Percentiles rank a stretch among this genome's conserved stretches.
Conservation (phyloP, 306 rosid genomes). For the Quercus alba region DNA sequence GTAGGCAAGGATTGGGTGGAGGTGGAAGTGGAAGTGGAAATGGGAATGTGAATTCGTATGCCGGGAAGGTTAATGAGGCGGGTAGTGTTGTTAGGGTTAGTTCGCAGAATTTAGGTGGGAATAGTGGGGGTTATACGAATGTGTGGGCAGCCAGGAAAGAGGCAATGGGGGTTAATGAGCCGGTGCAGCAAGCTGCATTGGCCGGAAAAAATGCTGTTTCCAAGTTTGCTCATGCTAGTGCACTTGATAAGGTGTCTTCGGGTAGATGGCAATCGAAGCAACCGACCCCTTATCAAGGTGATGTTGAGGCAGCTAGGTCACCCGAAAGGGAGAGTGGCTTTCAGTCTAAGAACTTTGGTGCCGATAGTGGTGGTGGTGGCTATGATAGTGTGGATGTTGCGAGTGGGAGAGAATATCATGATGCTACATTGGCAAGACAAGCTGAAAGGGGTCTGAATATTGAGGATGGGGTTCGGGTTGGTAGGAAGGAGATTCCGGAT, state of each 20-base stretch:
- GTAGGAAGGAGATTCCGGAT: slow-evolving; percentile 53
- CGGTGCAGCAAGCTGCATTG: slow-evolving; percentile 55
- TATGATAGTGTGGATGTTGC: slow-evolving; percentile 36
- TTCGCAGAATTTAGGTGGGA: slow-evolving; percentile 48
- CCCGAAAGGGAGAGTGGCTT: slow-evolving; percentile 42
- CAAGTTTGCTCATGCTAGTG: slow-evolving; percentile 87
- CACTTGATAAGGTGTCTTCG: slow-evolving; percentile 89
- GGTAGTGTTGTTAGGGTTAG: slow-evolving; percentile 23
- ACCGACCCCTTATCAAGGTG: slow-evolving; percentile 49
- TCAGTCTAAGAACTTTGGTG: slow-evolving; percentile 33
- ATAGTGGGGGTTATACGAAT: slow-evolving; percentile 52
- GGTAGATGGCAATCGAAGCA: slow-evolving; percentile 91
- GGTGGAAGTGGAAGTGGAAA: slow-evolving; percentile 21
- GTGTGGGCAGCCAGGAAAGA: slow-evolving; percentile 87
- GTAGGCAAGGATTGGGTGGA: slow-evolving; percentile 48
- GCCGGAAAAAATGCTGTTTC: slow-evolving; percentile 66
- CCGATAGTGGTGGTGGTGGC: slow-evolving; percentile 13
- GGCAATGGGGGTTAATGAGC: slow-evolving; percentile 50
- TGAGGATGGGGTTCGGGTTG: slow-evolving; percentile 44
- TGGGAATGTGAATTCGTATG: slow-evolving; percentile 42
- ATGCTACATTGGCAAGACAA: slow-evolving; percentile 51
- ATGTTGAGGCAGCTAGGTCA: slow-evolving; percentile 48
- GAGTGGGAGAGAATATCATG: slow-evolving; percentile 49
- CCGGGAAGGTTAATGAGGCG: slow-evolving; percentile 52
- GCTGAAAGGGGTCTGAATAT: slow-evolving; percentile 50